These are phyloP conservation scores for Gynochthodes officinalis DNA, from an alignment of 257 asterid genomes.

Conservation along the genomic window DNA sequence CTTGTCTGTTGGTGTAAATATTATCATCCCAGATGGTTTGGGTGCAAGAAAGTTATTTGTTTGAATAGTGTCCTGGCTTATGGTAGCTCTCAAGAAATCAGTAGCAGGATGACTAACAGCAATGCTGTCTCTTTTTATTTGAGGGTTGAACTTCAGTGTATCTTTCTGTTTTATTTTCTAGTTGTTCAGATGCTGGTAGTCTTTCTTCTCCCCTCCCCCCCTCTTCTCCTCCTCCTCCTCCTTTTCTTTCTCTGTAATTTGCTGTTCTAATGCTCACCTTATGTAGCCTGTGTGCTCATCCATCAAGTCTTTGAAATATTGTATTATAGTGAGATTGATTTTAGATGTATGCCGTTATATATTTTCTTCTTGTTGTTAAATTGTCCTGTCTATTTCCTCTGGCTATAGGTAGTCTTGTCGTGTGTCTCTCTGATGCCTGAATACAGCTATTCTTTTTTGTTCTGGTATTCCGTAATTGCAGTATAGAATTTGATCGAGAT, in stretches of 20 bases:
- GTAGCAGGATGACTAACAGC: not conserved
- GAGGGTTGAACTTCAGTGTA: not conserved
- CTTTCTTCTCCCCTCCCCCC: too few relatives aligned
- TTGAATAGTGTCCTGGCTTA: not conserved
- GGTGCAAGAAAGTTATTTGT: not conserved
- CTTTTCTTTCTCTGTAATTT: not conserved
- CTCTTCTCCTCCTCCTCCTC: too few relatives aligned
- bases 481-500: constrained; percentile 45
- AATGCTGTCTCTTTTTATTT: not conserved
- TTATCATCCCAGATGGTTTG: not conserved
- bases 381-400: not conserved
- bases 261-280: not conserved
- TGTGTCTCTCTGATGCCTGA: constrained; percentile 1
- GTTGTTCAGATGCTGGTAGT: not conserved
- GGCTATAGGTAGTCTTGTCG: not conserved
- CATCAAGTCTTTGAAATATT: not conserved
- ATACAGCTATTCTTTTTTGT: not conserved
- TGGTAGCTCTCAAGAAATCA: not conserved
- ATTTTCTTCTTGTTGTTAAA: too few relatives aligned
- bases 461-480: not conserved
- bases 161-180: not conserved
- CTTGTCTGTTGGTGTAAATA: not conserved
- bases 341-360: not conserved
- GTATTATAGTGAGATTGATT: not conserved
- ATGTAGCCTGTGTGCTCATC: not conserved